Evolutionary conservation across 2,329 filamentous ascomycete genomes (phyloP).

Genomic region (Mariannaea elegans): DNA sequence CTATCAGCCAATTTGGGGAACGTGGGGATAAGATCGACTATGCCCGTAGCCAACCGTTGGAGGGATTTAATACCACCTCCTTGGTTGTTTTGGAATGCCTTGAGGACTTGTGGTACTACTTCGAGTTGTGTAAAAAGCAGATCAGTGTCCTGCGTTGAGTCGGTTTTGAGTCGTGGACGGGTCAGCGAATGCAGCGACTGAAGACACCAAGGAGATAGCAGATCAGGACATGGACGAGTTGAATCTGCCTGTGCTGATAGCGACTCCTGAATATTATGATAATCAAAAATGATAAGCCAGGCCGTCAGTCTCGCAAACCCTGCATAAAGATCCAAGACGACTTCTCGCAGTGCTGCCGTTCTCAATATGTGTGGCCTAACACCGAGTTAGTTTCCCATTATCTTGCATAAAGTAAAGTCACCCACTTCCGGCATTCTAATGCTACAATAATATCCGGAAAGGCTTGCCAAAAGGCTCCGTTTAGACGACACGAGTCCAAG

Average conservation of each 20-base stretch:
- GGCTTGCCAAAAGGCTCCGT: conserved; percentile 60
- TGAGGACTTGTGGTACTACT: conserved; percentile 49
- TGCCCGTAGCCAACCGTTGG: conserved; percentile 51
- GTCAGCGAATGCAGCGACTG: conserved; percentile 50
- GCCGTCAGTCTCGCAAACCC: conserved; percentile 60
- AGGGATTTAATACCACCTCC: conserved; percentile 56
- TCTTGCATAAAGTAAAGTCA: background rate
- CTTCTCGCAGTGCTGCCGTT: conserved; percentile 41
- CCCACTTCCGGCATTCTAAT: conserved; percentile 52
- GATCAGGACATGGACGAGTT: conserved; percentile 30
- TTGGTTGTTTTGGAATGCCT: conserved; percentile 52
- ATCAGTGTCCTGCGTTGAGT: conserved; percentile 24
- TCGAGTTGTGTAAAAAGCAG: conserved; percentile 26
- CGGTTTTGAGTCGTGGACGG: conserved; percentile 24
- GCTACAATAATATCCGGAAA: conserved; percentile 59
- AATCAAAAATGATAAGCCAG: conserved; percentile 62
- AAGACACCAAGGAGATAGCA: conserved; percentile 52
- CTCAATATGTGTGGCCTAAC: conserved; percentile 39
- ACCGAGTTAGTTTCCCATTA: conserved; percentile 10
- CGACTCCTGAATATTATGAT: conserved; percentile 30
- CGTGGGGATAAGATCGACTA: conserved; percentile 52
- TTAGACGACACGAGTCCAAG: conserved; percentile 53
- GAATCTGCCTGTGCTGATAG: conserved; percentile 13
- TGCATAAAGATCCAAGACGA: conserved; percentile 47
- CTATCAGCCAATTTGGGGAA: conserved; percentile 59